These are phyloP conservation scores for Coemansia javaensis DNA, from an alignment of 192 early-diverging fungal species.

Conservation along the genomic window DNA sequence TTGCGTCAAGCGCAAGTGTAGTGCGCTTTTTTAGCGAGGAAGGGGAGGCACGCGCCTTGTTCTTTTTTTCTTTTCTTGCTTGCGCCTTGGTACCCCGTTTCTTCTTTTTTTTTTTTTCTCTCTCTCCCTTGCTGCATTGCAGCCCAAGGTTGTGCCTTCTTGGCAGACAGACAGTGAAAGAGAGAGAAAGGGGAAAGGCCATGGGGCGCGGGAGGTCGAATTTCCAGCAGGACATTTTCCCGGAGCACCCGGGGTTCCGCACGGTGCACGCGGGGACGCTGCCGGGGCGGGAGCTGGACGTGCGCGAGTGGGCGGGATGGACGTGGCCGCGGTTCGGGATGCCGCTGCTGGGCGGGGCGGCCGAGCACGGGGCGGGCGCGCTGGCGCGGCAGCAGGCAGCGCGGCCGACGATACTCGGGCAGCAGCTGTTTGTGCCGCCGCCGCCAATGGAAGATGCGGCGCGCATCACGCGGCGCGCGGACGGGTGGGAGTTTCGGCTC, in stretches of 20 bases:
- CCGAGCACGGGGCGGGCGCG: too few species aligned
- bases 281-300: conserved; percentile 18
- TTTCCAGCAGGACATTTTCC: conserved; percentile 36
- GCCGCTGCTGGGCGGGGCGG: not conserved
- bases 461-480: conserved; percentile 7
- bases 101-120: too few species aligned
- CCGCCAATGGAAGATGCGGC: conserved; percentile 6
- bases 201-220: conserved; percentile 31
- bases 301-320: conserved; percentile 15
- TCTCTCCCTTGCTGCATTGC: too few species aligned
- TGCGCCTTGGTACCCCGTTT: too few species aligned
- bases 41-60: too few species aligned
- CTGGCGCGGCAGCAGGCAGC: not conserved
- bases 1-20: too few species aligned
- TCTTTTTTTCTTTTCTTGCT: too few species aligned
- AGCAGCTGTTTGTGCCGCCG: conserved; percentile 13
- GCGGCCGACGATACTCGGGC: conserved; percentile 9
- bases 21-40: too few species aligned
- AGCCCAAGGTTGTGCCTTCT: too few species aligned
- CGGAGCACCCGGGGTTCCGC: conserved; percentile 23
- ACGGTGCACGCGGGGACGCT: conserved; percentile 22
- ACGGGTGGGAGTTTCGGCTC: conserved; percentile 16
- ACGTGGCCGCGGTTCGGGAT: conserved; percentile 8
- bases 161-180: not conserved
- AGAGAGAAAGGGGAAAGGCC: not conserved